A percentile compares a stretch with the other conserved stretches of the same genome.
These are phyloP conservation scores for Pseudopyrenochaeta lycopersici DNA, from an alignment of 2,329 filamentous ascomycete genomes.

Conservation along the genomic window DNA sequence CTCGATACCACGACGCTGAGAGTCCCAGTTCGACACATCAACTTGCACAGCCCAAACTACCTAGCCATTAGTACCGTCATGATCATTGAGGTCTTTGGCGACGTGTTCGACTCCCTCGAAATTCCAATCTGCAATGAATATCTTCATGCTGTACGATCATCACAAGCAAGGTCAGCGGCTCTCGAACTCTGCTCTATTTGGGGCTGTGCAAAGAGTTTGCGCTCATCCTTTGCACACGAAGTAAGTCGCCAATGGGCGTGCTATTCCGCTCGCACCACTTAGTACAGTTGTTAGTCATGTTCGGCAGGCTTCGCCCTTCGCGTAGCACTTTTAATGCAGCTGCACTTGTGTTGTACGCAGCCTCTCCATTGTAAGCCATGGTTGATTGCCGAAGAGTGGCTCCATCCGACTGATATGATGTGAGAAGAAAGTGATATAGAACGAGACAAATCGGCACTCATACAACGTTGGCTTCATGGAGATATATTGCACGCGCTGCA, in stretches of 20 bases:
- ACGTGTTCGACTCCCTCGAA: not conserved
- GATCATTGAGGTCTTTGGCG: not conserved
- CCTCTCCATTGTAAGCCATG: not conserved
- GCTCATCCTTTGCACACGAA: too few relatives aligned
- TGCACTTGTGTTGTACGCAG: not conserved
- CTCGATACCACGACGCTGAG: constrained; percentile 43
- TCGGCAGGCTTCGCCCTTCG: too few relatives aligned
- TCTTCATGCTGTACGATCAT: not conserved
- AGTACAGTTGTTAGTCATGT: not conserved
- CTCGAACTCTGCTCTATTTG: too few relatives aligned
- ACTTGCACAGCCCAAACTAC: constrained; percentile 3
- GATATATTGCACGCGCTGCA: too few relatives aligned
- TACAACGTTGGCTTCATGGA: too few relatives aligned
- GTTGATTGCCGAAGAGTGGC: too few relatives aligned
- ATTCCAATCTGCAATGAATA: not conserved
- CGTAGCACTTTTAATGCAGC: too few relatives aligned
- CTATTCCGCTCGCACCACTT: not conserved
- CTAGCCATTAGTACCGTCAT: not conserved
- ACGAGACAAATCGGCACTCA: too few relatives aligned
- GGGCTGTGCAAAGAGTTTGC: too few relatives aligned
- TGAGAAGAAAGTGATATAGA: too few relatives aligned
- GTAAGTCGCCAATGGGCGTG: not conserved
- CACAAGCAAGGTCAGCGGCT: too few relatives aligned
- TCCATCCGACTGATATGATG: too few relatives aligned
- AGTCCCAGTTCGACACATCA: constrained; percentile 41